phyloP scores from a whole-genome alignment of 148 eudicot species.

The Persicaria maculosa region DNA sequence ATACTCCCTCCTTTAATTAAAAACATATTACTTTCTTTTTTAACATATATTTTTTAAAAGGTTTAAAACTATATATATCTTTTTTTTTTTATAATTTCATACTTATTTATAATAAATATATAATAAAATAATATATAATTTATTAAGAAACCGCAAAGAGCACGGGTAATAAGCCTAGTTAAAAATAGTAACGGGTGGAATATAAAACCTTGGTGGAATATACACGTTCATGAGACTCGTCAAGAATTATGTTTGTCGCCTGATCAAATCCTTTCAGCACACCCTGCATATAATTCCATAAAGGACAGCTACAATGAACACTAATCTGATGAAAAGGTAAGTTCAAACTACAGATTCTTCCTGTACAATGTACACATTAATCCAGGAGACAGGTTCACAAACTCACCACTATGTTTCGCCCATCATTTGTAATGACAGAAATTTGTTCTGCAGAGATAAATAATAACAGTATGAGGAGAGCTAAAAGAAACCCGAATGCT shows the following conservation, averaged over 20 bases:
- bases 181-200: no score
- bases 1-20: no score
- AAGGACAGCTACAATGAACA: background rate
- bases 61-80: no score
- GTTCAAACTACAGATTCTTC: slow-evolving; percentile 4
- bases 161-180: no score
- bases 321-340: slow-evolving; percentile 13
- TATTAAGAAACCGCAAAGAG: no score
- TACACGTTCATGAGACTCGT: slow-evolving; percentile 94
- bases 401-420: slow-evolving; percentile 93
- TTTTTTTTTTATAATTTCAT: no score
- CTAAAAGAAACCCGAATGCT: background rate
- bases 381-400: slow-evolving; percentile 4
- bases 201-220: slow-evolving; percentile 79
- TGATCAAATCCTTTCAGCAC: slow-evolving; percentile 83
- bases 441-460: slow-evolving; percentile 51
- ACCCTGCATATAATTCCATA: slow-evolving; percentile 40
- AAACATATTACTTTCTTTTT: no score
- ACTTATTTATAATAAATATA: no score
- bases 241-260: slow-evolving; percentile 91
- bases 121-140: no score
- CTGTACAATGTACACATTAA: background rate
- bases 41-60: no score
- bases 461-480: slow-evolving; percentile 3
- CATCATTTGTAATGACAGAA: slow-evolving; percentile 88